Conservation (phyloP, 2,329 filamentous ascomycete species). For the Colletotrichum lini region DNA sequence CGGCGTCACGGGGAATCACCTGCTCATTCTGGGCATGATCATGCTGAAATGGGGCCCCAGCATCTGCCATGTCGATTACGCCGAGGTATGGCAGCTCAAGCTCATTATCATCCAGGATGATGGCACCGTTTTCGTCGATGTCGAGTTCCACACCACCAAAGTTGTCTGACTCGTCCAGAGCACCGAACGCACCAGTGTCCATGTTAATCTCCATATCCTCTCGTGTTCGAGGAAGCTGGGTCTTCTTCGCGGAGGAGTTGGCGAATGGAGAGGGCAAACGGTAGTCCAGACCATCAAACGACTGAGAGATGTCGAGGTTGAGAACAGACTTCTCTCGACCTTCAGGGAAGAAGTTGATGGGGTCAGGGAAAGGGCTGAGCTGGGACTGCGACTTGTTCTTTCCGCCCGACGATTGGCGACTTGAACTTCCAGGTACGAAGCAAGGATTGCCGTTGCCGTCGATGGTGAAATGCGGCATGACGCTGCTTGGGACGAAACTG, state of each 20-base stretch:
- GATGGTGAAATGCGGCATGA: constrained; percentile 71
- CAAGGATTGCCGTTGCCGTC: constrained; percentile 52
- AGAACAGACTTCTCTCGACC: constrained; percentile 47
- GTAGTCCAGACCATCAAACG: constrained; percentile 49
- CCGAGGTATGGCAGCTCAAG: constrained; percentile 61
- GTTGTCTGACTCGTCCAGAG: constrained; percentile 55
- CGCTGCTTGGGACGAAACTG: constrained; percentile 78
- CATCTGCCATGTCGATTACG: constrained; percentile 30
- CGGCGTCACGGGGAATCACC: neutral
- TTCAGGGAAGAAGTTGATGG: neutral
- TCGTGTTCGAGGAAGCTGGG: constrained; percentile 24
- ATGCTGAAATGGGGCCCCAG: constrained; percentile 32
- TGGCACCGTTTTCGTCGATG: constrained; percentile 67
- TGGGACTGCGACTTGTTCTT: constrained; percentile 56
- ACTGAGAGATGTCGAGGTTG: constrained; percentile 51
- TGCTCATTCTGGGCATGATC: constrained; percentile 21
- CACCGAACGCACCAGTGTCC: constrained; percentile 51
- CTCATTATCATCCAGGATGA: constrained; percentile 59
- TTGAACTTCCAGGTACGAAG: constrained; percentile 48
- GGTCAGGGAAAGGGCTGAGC: constrained; percentile 56
- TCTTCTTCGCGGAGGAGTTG: constrained; percentile 45
- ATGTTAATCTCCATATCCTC: constrained; percentile 22
- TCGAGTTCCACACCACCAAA: constrained; percentile 61
- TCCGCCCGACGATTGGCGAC: constrained; percentile 51
- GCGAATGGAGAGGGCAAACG: constrained; percentile 54